phyloP scores from a whole-genome alignment of 768 basidiomycete genomes.

The Leccinum rimulosum region DNA sequence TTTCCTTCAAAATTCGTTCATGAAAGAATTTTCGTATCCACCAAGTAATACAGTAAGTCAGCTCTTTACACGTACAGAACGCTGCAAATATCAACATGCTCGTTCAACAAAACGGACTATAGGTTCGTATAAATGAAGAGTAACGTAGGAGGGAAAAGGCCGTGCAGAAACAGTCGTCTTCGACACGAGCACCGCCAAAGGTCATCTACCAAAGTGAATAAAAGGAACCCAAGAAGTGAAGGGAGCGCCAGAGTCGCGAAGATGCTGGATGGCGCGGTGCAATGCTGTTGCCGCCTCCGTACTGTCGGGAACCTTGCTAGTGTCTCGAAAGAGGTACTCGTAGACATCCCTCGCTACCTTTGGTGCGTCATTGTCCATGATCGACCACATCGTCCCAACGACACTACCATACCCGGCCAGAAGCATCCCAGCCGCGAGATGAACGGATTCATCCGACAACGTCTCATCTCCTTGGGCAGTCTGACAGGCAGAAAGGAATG shows the following conservation, averaged over 20 bases:
- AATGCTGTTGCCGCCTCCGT: not conserved
- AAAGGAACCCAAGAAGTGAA: not conserved
- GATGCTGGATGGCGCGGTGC: not conserved
- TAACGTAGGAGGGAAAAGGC: too few species aligned
- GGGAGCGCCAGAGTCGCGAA: not conserved
- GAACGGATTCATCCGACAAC: not conserved
- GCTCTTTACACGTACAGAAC: not conserved
- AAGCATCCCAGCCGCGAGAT: not conserved
- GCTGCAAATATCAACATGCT: not conserved
- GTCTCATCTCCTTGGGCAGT: not conserved
- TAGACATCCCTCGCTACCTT: not conserved
- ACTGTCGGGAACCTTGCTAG: not conserved
- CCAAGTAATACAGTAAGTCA: conserved; percentile 13
- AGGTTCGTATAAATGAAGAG: too few species aligned
- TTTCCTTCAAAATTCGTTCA: conserved; percentile 10
- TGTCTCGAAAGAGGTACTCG: not conserved
- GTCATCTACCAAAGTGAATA: not conserved
- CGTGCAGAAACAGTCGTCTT: too few species aligned
- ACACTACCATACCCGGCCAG: not conserved
- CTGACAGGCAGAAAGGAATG: too few species aligned
- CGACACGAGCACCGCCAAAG: too few species aligned
- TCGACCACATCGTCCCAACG: not conserved
- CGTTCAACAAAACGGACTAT: too few species aligned
- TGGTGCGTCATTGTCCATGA: not conserved
- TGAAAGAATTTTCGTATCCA: conserved; percentile 20